A percentile compares a stretch with the other conserved stretches of the same genome.
Conservation (phyloP, 2,329 filamentous ascomycete species). For the Geoglossum cookeanum region DNA sequence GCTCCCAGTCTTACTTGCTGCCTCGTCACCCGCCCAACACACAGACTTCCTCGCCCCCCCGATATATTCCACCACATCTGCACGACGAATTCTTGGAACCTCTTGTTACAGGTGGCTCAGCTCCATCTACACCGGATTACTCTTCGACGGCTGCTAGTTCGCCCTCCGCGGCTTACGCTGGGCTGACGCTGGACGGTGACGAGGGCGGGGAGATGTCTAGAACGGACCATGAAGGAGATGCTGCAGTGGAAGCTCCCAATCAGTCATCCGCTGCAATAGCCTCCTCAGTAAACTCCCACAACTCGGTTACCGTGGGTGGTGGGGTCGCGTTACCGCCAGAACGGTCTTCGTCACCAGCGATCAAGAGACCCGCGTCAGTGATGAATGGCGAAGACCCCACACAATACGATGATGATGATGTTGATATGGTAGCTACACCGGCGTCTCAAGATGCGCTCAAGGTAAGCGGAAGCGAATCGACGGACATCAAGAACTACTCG, state of each 20-base stretch:
- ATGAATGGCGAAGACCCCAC: conserved; percentile 26
- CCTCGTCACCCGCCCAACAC: conserved; percentile 11
- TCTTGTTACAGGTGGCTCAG: conserved; percentile 13
- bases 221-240: conserved; percentile 14
- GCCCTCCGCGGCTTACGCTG: conserved; percentile 33
- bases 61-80: conserved; percentile 36
- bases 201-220: conserved; percentile 25
- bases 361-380: conserved; percentile 33
- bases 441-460: background rate
- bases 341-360: conserved; percentile 31
- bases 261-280: conserved; percentile 7
- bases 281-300: background rate
- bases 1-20: conserved; percentile 14
- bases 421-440: conserved; percentile 16
- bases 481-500: background rate
- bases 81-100: conserved; percentile 27
- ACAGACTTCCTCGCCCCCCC: conserved; percentile 2
- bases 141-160: conserved; percentile 23
- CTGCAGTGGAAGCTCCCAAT: conserved; percentile 5
- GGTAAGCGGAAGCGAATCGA: background rate
- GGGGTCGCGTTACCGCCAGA: conserved; percentile 13
- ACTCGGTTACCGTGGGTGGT: background rate
- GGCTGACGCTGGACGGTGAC: conserved; percentile 28
- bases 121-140: conserved; percentile 18
- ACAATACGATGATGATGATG: conserved; percentile 13